Percentiles rank a stretch among this genome's conserved stretches.
phyloP scores from a whole-genome alignment of 2,329 filamentous ascomycete genomes.

The Leptographium wingfieldii region DNA sequence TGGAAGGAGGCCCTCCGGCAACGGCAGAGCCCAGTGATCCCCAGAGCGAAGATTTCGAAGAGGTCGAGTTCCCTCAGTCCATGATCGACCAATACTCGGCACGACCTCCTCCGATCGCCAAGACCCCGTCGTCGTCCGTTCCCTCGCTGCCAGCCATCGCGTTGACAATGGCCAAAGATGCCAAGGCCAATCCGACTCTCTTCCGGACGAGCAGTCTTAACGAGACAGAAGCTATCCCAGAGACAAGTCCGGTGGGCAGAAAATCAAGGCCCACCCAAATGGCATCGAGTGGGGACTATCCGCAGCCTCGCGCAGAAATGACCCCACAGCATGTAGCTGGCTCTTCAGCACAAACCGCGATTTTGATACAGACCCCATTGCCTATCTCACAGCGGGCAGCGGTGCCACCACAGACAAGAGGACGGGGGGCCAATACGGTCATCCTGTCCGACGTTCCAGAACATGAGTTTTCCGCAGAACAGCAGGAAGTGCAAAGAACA shows the following conservation, averaged over 20 bases:
- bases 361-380: background rate
- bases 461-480: background rate
- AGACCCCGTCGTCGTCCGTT: conserved; percentile 6
- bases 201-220: conserved; percentile 6
- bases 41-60: conserved; percentile 1
- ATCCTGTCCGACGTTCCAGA: background rate
- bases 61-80: conserved; percentile 6
- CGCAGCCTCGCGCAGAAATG: background rate
- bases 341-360: background rate
- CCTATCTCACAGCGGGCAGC: background rate
- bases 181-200: background rate
- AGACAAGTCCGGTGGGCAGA: conserved; percentile 10
- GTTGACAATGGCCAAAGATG: background rate
- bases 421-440: background rate
- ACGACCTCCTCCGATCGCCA: background rate
- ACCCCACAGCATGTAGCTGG: too few relatives aligned
- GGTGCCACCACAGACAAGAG: background rate
- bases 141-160: conserved; percentile 1
- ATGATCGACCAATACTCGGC: conserved; percentile 4
- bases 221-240: conserved; percentile 12
- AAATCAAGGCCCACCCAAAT: background rate
- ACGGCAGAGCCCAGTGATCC: background rate
- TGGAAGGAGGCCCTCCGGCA: conserved; percentile 2
- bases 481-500: background rate
- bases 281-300: background rate